Conservation (phyloP, 208 protist genomes). For the Polymyxa betae region DNA sequence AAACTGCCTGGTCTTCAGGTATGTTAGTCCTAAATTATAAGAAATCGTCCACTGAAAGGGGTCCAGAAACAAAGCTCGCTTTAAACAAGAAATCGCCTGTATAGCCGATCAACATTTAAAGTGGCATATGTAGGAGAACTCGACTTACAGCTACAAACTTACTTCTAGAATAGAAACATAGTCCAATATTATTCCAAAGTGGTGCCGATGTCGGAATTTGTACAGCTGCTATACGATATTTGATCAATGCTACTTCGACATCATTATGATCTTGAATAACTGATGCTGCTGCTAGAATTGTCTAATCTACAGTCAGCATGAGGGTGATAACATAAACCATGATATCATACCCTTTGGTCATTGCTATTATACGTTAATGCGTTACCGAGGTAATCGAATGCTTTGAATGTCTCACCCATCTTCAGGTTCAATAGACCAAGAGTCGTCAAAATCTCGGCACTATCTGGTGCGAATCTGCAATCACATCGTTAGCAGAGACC, state of each 20-base stretch:
- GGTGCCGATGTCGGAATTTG: conserved; percentile 83
- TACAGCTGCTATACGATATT: conserved; percentile 87
- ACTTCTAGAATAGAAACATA: conserved; percentile 92
- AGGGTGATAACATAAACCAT: not conserved
- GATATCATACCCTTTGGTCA: conserved; percentile 74
- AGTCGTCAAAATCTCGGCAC: conserved; percentile 85
- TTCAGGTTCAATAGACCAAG: conserved; percentile 87
- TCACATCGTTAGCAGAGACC: not conserved
- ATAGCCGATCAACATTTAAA: conserved; percentile 46
- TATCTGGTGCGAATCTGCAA: conserved; percentile 79
- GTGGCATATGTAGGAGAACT: not conserved
- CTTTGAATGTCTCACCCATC: conserved; percentile 76
- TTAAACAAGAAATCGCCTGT: conserved; percentile 90
- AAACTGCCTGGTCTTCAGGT: conserved; percentile 70
- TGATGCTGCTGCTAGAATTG: conserved; percentile 86
- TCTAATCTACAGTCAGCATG: conserved; percentile 66
- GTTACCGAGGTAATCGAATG: conserved; percentile 85
- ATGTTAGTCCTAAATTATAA: conserved; percentile 88
- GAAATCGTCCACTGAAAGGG: conserved; percentile 93
- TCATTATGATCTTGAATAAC: conserved; percentile 89
- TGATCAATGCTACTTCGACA: conserved; percentile 90
- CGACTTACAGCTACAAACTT: not conserved
- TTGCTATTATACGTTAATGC: conserved; percentile 85
- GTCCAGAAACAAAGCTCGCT: conserved; percentile 84
- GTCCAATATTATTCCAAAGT: conserved; percentile 96